A percentile compares a stretch with the other conserved stretches of the same genome.
These are phyloP conservation scores for Colletotrichum filicis DNA, from an alignment of 2,329 filamentous ascomycete genomes.

Conservation along the genomic window DNA sequence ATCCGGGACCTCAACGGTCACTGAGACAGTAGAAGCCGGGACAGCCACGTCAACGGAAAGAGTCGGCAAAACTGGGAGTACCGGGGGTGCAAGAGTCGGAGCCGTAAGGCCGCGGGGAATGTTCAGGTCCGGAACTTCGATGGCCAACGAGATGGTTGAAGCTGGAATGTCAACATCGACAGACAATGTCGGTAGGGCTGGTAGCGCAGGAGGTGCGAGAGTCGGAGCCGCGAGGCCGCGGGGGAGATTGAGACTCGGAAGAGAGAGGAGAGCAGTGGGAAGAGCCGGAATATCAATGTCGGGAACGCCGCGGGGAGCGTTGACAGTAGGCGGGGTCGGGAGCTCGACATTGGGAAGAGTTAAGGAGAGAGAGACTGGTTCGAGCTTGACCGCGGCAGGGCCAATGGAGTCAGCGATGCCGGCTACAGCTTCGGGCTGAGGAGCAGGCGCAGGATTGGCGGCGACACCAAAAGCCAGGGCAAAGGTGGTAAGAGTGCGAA, in stretches of 20 bases:
- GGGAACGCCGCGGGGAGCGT: background rate
- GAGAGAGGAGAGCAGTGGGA: background rate
- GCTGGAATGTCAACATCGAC: background rate
- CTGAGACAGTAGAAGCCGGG: background rate
- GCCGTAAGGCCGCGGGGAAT: too few species aligned
- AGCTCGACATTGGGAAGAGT: background rate
- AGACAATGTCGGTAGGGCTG: background rate
- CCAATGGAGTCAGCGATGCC: background rate
- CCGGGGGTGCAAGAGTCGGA: background rate
- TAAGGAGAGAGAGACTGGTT: background rate
- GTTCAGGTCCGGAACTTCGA: background rate
- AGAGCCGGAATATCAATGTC: background rate
- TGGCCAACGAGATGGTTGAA: background rate
- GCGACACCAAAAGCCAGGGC: slow-evolving; percentile 10
- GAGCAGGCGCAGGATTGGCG: slow-evolving; percentile 6
- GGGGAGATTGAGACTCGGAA: background rate
- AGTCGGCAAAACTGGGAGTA: background rate
- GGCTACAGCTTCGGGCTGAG: background rate
- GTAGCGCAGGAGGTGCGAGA: background rate
- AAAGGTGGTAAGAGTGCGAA: slow-evolving; percentile 6
- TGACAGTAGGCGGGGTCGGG: background rate
- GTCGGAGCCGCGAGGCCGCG: background rate
- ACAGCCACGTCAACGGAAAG: background rate
- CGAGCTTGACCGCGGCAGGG: background rate
- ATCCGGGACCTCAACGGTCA: background rate